Base-by-base conservation (phyloP, 345 rosid genomes). In the Streptanthus diversifolius region DNA sequence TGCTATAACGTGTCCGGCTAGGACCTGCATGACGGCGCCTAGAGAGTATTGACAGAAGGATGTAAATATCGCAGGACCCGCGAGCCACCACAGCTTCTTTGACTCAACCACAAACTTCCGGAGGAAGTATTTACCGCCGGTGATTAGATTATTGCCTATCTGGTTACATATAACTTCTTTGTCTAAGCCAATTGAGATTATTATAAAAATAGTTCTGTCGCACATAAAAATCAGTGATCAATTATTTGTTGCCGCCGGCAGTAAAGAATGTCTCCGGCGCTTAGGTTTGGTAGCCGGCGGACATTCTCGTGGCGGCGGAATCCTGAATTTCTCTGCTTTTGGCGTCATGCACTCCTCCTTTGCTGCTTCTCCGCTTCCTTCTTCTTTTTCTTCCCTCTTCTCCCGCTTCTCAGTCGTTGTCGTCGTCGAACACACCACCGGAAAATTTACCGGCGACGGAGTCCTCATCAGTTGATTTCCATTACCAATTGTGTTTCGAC, bases 21-120 rank as follows among this genome's bases (percentile, higher is more conserved):
- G 82, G 68, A 84, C 75, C 70, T 86, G 96, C 39, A 90, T 85
- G 79, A 86, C 14, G 68, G 91, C 93, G 25, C 96, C 96, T 14
- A 90, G 91, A 5, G 96, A 85, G 77, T 88, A 90, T 40, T 90
- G 88, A 64, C 90, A 86, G 12, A 88, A 0, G 68, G 88, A 71
- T 36, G 96, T 85, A 85, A 83, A 90, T 77, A 90, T 84, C 71
- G 93, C 93, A 0, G 96, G 93, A 40, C 85, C 91, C 5, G 90
- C 91, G 0, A 90, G 82, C 86, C 71, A 86, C 96, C 96, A 90
- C 2, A 90, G 79, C 76, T 84, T 88, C 70, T 79, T 82, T 29
- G 80, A 77, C 74, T 82, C 87, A 13, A 47, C 80, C 81, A 77
- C 77, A 8, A 73, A 75, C 70, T 86, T 88, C 8, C 80, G 70